These are phyloP conservation scores for Pichia phayaonensis DNA, from an alignment of 805 yeast genomes.

Conservation along the genomic window DNA sequence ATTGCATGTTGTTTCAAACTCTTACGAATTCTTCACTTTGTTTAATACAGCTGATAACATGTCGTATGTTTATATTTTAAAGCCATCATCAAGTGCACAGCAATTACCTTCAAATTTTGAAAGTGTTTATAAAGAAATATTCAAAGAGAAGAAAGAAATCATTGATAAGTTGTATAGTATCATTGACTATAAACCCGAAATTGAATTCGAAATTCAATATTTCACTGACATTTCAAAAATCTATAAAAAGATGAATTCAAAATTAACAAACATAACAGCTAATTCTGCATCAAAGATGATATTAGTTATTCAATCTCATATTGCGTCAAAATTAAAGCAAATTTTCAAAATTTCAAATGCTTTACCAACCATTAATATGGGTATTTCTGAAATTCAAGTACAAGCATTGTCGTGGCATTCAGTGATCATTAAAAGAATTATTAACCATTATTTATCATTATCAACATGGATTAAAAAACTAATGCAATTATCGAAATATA, in stretches of 20 bases:
- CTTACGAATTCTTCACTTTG: slow-evolving; percentile 65
- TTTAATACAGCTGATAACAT: slow-evolving; percentile 55
- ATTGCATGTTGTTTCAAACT: slow-evolving; percentile 62
- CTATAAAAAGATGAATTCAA: slow-evolving; percentile 48
- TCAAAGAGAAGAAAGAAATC: slow-evolving; percentile 37
- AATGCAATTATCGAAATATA: slow-evolving; percentile 57
- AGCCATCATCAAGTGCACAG: slow-evolving; percentile 64
- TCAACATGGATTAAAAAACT: slow-evolving; percentile 67
- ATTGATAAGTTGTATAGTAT: slow-evolving; percentile 35
- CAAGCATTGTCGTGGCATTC: slow-evolving; percentile 83
- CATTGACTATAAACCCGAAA: slow-evolving; percentile 44
- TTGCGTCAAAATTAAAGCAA: slow-evolving; percentile 37
- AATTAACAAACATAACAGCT: slow-evolving; percentile 49
- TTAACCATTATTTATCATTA: slow-evolving; percentile 64
- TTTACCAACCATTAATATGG: slow-evolving; percentile 58
- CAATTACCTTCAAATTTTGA: slow-evolving; percentile 49
- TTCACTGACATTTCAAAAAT: slow-evolving; percentile 49
- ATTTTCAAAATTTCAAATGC: slow-evolving; percentile 40
- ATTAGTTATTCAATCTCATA: slow-evolving; percentile 70
- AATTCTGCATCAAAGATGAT: slow-evolving; percentile 59
- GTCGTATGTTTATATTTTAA: slow-evolving; percentile 49
- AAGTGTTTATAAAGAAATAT: slow-evolving; percentile 49
- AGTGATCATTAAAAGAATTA: slow-evolving; percentile 52
- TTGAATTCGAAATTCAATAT: slow-evolving; percentile 49
- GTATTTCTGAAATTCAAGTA: slow-evolving; percentile 47